Evolutionary conservation across 2,329 filamentous ascomycete species (phyloP).

Genomic region (Seiridium unicorne): DNA sequence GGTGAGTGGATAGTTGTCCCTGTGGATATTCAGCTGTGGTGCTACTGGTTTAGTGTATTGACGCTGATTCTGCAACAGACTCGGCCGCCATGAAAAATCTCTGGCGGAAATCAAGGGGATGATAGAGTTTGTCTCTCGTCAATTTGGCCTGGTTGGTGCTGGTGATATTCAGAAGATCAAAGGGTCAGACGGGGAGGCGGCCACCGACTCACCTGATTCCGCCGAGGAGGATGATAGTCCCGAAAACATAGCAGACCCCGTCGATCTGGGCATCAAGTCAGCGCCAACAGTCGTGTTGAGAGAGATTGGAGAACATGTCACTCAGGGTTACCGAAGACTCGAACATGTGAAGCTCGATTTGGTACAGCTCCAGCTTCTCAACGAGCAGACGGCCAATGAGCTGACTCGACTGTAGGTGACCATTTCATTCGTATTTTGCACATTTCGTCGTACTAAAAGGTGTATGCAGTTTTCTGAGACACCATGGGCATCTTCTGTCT

Average conservation of each 20-base stretch:
- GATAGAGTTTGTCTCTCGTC: constrained; percentile 11
- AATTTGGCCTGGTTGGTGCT: constrained; percentile 8
- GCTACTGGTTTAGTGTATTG: not conserved
- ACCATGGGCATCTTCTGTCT: constrained; percentile 26
- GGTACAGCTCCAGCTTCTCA: constrained; percentile 26
- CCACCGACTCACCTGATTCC: constrained; percentile 7
- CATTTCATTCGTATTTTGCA: too few species aligned
- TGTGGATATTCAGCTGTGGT: not conserved
- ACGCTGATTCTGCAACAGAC: not conserved
- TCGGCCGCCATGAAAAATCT: constrained; percentile 11
- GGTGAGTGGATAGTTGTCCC: constrained; percentile 5
- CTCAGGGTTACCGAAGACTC: constrained; percentile 23
- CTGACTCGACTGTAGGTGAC: constrained; percentile 26
- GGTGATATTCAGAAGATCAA: constrained; percentile 2
- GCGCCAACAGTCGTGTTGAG: constrained; percentile 29
- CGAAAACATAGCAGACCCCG: constrained; percentile 25
- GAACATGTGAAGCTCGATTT: constrained; percentile 26
- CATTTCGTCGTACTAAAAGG: not conserved
- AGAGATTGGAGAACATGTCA: constrained; percentile 27
- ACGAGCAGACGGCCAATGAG: constrained; percentile 27
- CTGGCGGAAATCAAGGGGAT: constrained; percentile 12
- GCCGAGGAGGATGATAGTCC: constrained; percentile 17
- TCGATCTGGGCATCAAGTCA: constrained; percentile 27
- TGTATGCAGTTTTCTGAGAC: constrained; percentile 21
- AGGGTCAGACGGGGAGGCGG: not conserved